These are phyloP conservation scores for Escallonia herrerae DNA, from an alignment of 129 eudicot genomes.

Conservation along the genomic window DNA sequence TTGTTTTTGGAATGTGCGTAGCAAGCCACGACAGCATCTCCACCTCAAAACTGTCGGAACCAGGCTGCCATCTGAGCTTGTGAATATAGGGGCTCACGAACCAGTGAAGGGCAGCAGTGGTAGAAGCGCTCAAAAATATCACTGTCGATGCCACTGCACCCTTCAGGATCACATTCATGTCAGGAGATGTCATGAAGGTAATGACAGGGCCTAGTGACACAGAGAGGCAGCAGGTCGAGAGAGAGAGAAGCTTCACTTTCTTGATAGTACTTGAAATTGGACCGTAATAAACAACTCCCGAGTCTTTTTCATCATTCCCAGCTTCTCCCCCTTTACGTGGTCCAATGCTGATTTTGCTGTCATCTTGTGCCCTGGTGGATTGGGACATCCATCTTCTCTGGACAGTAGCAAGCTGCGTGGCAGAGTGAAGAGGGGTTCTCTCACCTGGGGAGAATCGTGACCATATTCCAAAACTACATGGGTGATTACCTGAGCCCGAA, in stretches of 20 bases:
- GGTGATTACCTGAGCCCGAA: conserved; percentile 41
- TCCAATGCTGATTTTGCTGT: conserved; percentile 75
- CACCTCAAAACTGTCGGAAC: conserved; percentile 85
- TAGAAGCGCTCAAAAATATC: conserved; percentile 81
- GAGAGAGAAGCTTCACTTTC: conserved; percentile 90
- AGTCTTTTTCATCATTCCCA: conserved; percentile 44
- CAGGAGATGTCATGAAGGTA: conserved; percentile 91
- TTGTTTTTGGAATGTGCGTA: conserved; percentile 49
- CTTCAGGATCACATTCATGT: conserved; percentile 76
- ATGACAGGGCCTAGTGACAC: conserved; percentile 89
- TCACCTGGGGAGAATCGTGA: conserved; percentile 10
- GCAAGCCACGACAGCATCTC: conserved; percentile 98
- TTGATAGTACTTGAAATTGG: conserved; percentile 84
- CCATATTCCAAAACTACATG: conserved; percentile 22
- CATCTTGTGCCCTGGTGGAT: conserved; percentile 41
- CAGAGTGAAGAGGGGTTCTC: conserved; percentile 20
- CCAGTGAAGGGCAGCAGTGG: conserved; percentile 93
- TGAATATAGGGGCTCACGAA: conserved; percentile 96
- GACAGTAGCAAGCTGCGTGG: conserved; percentile 22
- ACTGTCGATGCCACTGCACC: conserved; percentile 90
- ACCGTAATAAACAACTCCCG: conserved; percentile 55
- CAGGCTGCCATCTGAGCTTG: conserved; percentile 91
- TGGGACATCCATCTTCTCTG: conserved; percentile 58
- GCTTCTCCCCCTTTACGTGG: conserved; percentile 49
- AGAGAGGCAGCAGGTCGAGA: conserved; percentile 93